Evolutionary conservation across 495 filamentous ascomycete genomes (phyloP), one percentile per base, ranked within the genome.

Genomic region (Penicillium taxi): DNA sequence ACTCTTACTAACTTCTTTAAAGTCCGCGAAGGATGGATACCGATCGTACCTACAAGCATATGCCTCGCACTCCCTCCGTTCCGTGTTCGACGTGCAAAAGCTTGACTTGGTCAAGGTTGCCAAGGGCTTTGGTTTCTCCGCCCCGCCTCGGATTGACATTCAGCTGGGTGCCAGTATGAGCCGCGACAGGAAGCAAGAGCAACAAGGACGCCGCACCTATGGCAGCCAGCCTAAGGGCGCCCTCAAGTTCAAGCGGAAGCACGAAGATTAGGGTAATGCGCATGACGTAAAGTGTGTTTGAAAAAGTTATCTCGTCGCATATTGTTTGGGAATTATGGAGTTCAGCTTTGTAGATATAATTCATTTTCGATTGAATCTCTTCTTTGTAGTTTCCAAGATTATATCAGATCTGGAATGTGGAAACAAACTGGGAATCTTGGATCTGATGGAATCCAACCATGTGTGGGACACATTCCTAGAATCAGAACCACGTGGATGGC

Each of bases 41-140:
- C 74, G 82, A 20, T 84, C 84, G 9, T 98, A 98, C 55, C 74
- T 98, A 9, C 84, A 95, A 48, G 91, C 91, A 0, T 98, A 98
- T 44, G 87, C 90, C 12, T 87, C 82, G 18, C 91, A 98, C 61
- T 83, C 78, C 39, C 73, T 96, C 32, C 78, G 90, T 21, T 83
- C 84, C 9, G 83, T 95, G 22, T 98, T 94, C 53, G 87, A 98
- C 56, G 78, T 98, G 18, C 69, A 96, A 54, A 91, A 93, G 59
- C 73, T 98, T 6, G 91, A 98, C 60, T 71, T 96, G 22, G 74
- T 82, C 42, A 95, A 94, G 67, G 82, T 98, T 11, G 87, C 91
- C 31, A 94, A 90, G 74, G 77, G 82, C 31, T 98, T 96, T 53
- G 91, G 91, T 0, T 98, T 98, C 58, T 55, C 72, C 4, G 75